phyloP scores from a whole-genome alignment of 2,329 filamentous ascomycete species.

The Meredithiella fracta region DNA sequence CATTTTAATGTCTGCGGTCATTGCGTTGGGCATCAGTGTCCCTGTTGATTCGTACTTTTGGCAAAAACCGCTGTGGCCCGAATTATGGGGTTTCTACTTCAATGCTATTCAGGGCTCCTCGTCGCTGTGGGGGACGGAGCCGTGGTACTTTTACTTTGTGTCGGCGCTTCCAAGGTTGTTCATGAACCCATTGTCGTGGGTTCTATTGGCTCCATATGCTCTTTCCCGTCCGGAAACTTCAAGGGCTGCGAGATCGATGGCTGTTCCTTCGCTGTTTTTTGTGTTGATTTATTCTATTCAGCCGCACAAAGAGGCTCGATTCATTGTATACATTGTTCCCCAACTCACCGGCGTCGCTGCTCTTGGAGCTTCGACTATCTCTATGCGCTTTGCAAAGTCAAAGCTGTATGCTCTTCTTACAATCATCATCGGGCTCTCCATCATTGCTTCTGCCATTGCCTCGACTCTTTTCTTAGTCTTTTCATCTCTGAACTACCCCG shows the following conservation, averaged over 20 bases:
- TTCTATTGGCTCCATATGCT: conserved; percentile 38
- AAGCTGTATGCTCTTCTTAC: conserved; percentile 37
- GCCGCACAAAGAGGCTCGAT: conserved; percentile 91
- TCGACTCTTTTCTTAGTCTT: conserved; percentile 55
- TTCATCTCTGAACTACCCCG: conserved; percentile 85
- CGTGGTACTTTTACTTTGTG: conserved; percentile 73
- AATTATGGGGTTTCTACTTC: conserved; percentile 76
- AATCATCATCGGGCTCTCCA: conserved; percentile 39
- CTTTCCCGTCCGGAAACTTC: conserved; percentile 31
- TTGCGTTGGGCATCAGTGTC: conserved; percentile 54
- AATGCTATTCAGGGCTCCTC: conserved; percentile 76
- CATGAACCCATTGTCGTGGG: conserved; percentile 54
- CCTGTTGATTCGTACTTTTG: conserved; percentile 85
- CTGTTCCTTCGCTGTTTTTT: conserved; percentile 55
- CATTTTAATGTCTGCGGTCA: conserved; percentile 45
- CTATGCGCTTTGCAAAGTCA: conserved; percentile 47
- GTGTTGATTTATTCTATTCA: conserved; percentile 69
- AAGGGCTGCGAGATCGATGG: conserved; percentile 29
- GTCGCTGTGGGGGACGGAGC: conserved; percentile 72
- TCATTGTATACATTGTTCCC: conserved; percentile 79
- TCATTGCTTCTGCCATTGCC: conserved; percentile 40
- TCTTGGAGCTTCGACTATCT: conserved; percentile 55
- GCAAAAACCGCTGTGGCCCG: conserved; percentile 77
- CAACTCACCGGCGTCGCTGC: conserved; percentile 63
- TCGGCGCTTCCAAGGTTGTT: conserved; percentile 69